A percentile compares a stretch with the other conserved stretches of the same genome.
Evolutionary conservation across 2,329 filamentous ascomycete genomes (phyloP).

Genomic region (Alternaria triticina): DNA sequence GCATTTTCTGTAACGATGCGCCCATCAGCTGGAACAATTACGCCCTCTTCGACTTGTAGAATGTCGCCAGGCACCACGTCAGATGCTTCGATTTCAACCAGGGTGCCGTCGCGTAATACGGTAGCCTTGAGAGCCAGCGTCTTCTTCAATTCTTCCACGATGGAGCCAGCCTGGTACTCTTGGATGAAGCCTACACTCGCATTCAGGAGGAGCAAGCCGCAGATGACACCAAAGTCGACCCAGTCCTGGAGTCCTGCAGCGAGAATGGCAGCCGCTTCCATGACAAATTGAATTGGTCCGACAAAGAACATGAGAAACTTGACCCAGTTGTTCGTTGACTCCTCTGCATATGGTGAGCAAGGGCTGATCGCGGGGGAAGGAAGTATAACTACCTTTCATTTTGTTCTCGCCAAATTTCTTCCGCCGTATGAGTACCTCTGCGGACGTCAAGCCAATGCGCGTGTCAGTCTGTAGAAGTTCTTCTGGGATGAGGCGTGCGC

Average conservation of each 20-base stretch:
- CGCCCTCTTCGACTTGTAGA: slow-evolving; percentile 87
- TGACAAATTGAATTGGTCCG: slow-evolving; percentile 91
- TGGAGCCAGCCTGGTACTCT: slow-evolving; percentile 87
- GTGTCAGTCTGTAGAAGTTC: slow-evolving; percentile 80
- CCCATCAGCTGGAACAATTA: slow-evolving; percentile 88
- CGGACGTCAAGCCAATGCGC: slow-evolving; percentile 72
- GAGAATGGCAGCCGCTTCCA: slow-evolving; percentile 82
- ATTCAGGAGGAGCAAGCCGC: slow-evolving; percentile 81
- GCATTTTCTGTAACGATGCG: slow-evolving; percentile 82
- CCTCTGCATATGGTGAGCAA: slow-evolving; percentile 58
- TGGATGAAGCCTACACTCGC: slow-evolving; percentile 86
- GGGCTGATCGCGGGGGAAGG: not conserved
- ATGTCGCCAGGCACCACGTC: slow-evolving; percentile 91
- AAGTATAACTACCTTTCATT: slow-evolving; percentile 65
- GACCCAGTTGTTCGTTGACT: slow-evolving; percentile 82
- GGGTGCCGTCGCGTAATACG: slow-evolving; percentile 79
- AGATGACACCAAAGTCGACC: slow-evolving; percentile 94
- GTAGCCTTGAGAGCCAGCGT: slow-evolving; percentile 86
- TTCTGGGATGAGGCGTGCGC: slow-evolving; percentile 70
- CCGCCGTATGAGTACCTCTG: slow-evolving; percentile 68
- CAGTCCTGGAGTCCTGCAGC: slow-evolving; percentile 85
- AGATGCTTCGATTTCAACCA: slow-evolving; percentile 80
- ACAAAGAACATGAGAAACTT: slow-evolving; percentile 86
- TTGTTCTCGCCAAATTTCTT: slow-evolving; percentile 84
- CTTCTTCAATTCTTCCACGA: slow-evolving; percentile 90